A percentile compares a stretch with the other conserved stretches of the same genome.
Conservation (phyloP, 176 grass and related monocot genomes). For the Panicum miliaceum region DNA sequence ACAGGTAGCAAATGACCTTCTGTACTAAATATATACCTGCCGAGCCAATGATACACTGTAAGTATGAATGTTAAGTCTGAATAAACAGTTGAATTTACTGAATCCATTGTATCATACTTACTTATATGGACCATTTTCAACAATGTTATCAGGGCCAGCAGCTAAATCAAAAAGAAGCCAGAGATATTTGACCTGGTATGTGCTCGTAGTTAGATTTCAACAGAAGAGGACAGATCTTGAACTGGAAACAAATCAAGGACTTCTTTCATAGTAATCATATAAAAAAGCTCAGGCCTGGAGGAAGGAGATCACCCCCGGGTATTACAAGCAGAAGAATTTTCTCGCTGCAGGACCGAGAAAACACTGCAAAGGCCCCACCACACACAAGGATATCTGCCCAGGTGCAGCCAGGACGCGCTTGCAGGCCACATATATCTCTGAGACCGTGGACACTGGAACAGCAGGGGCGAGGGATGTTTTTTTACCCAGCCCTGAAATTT, state of each 20-base stretch:
- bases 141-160: slow-evolving; percentile 89
- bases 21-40: slow-evolving; percentile 98
- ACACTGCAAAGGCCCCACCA: no score
- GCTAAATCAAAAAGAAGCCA: slow-evolving; percentile 99
- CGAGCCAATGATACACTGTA: slow-evolving; percentile 34
- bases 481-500: no score
- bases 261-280: background rate
- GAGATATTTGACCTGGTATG: slow-evolving; percentile 93
- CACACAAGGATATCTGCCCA: no score
- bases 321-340: no score
- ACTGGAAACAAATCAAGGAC: background rate
- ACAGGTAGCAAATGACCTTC: slow-evolving; percentile 93
- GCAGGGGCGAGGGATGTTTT: no score
- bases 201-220: slow-evolving; percentile 36
- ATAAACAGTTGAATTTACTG: slow-evolving; percentile 33
- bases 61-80: slow-evolving; percentile 26
- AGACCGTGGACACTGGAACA: no score
- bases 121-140: slow-evolving; percentile 95
- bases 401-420: no score
- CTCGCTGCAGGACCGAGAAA: no score
- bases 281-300: no score
- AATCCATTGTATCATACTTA: slow-evolving; percentile 58
- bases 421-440: no score
- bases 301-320: no score
- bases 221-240: slow-evolving; percentile 11